Conservation (phyloP, 305 asterid genomes). For the Rubia peregrina region DNA sequence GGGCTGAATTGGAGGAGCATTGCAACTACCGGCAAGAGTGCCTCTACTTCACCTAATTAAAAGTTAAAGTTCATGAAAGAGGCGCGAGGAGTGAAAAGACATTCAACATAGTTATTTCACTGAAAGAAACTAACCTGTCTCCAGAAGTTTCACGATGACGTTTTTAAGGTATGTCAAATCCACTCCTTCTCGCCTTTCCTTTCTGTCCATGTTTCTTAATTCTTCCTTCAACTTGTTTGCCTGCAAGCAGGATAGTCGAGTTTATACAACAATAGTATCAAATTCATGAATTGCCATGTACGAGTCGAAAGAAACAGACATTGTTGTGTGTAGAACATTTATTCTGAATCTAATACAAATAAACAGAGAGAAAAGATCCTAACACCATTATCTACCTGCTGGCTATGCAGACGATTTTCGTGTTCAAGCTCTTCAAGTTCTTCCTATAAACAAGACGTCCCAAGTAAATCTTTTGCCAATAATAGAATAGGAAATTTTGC, state of each 20-base stretch:
- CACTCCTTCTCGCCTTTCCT: slow-evolving; percentile 95
- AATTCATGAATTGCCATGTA: neutral
- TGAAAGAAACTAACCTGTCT: slow-evolving; percentile 52
- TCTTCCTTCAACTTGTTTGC: slow-evolving; percentile 91
- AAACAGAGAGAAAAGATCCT: neutral
- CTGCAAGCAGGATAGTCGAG: slow-evolving; percentile 37
- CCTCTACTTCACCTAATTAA: slow-evolving; percentile 85
- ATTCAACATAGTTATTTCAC: neutral
- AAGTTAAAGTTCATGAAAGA: slow-evolving; percentile 14
- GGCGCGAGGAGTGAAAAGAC: neutral
- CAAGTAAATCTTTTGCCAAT: slow-evolving; percentile 9
- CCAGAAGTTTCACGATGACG: slow-evolving; percentile 80
- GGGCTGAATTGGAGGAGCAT: slow-evolving; percentile 99
- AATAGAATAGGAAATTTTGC: neutral
- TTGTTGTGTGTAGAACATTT: neutral
- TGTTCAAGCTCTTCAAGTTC: slow-evolving; percentile 97
- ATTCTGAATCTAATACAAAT: neutral
- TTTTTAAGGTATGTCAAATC: slow-evolving; percentile 97
- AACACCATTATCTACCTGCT: slow-evolving; percentile 53
- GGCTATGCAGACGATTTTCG: slow-evolving; percentile 93
- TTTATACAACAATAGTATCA: slow-evolving; percentile 19
- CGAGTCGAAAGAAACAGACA: neutral
- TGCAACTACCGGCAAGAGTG: slow-evolving; percentile 89
- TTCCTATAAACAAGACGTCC: slow-evolving; percentile 51
- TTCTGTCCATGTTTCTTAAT: slow-evolving; percentile 85